phyloP scores from a whole-genome alignment of 768 basidiomycete species.

The Dendrothele bispora region DNA sequence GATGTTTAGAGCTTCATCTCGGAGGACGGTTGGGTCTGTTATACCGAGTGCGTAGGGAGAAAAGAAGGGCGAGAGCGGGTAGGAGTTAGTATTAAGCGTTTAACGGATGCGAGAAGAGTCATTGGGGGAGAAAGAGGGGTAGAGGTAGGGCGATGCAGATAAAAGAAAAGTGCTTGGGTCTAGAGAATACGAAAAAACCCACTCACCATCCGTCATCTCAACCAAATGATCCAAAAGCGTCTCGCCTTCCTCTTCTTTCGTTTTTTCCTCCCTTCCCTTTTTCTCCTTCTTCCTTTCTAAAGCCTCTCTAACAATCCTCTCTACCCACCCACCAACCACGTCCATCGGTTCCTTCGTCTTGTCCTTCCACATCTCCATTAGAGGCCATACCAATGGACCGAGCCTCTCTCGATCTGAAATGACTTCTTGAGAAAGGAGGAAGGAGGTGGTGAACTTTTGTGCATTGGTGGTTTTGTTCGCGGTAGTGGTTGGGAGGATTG shows the following conservation, averaged over 20 bases:
- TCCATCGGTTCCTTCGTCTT: slow-evolving; percentile 48
- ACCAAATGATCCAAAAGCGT: slow-evolving; percentile 61
- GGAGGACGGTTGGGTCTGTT: neutral
- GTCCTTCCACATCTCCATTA: slow-evolving; percentile 50
- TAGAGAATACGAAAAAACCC: too few relatives aligned
- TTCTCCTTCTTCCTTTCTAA: slow-evolving; percentile 40
- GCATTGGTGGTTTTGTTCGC: too few relatives aligned
- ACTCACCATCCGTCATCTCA: slow-evolving; percentile 41
- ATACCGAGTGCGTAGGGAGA: neutral
- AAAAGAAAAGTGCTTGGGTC: too few relatives aligned
- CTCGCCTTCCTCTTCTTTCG: slow-evolving; percentile 38
- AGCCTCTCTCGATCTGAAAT: slow-evolving; percentile 42
- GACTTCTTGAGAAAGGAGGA: slow-evolving; percentile 45
- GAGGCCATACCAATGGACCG: slow-evolving; percentile 55
- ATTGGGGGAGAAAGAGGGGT: too few relatives aligned
- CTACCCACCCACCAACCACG: slow-evolving; percentile 50
- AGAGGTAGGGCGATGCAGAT: too few relatives aligned
- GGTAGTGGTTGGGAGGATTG: neutral
- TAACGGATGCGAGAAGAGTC: neutral
- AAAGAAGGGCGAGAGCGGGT: slow-evolving; percentile 41
- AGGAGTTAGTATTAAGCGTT: slow-evolving; percentile 30
- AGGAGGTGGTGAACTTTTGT: slow-evolving; percentile 34
- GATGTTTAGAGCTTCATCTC: slow-evolving; percentile 44
- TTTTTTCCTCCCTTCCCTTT: slow-evolving; percentile 27
- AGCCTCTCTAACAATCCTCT: slow-evolving; percentile 53